These are phyloP conservation scores for Thelonectria blattea DNA, from an alignment of 2,329 filamentous ascomycete genomes.

Conservation along the genomic window DNA sequence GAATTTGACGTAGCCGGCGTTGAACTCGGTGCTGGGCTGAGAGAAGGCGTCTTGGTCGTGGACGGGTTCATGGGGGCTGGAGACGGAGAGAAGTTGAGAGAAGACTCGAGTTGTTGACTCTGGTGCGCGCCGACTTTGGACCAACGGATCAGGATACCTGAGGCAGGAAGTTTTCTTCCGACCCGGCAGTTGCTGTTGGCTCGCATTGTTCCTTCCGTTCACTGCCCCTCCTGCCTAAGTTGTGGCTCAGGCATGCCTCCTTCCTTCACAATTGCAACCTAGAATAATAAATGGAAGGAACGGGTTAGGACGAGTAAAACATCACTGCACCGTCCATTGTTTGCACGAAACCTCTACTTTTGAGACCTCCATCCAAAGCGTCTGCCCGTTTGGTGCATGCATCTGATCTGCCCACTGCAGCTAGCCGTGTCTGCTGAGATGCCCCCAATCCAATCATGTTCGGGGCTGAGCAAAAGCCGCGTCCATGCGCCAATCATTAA, in stretches of 20 bases:
- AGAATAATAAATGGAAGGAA: neutral
- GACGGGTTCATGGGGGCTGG: neutral
- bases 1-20: neutral
- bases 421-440: constrained; percentile 14
- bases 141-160: too few species aligned
- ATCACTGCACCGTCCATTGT: neutral
- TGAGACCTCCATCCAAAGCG: neutral
- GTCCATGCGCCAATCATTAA: constrained; percentile 20
- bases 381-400: constrained; percentile 15
- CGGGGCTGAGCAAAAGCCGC: constrained; percentile 11
- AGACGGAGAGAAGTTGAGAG: neutral
- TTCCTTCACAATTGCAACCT: neutral
- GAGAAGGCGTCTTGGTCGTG: neutral
- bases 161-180: too few species aligned
- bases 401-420: constrained; percentile 17
- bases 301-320: neutral
- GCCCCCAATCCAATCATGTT: constrained; percentile 20
- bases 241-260: neutral
- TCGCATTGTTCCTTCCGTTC: neutral
- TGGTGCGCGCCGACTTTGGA: too few species aligned
- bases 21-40: neutral
- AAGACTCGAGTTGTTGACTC: neutral
- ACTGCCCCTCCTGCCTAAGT: neutral
- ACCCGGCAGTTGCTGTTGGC: too few species aligned
- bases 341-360: neutral